These are phyloP conservation scores for Dentipellis sp. DNA, from an alignment of 768 basidiomycete genomes.

Conservation along the genomic window DNA sequence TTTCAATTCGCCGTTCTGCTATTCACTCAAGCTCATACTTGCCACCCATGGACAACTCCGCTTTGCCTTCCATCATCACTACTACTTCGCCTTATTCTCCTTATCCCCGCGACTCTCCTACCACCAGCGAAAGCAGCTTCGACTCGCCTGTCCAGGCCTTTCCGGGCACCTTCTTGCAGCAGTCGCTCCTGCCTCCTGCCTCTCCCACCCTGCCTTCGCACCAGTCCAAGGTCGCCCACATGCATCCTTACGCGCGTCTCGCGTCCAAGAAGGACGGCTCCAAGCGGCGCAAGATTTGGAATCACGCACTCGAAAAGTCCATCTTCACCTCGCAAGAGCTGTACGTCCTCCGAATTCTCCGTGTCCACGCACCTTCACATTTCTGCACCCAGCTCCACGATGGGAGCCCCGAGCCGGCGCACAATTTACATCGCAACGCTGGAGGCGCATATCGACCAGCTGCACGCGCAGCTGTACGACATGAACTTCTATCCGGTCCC, in stretches of 20 bases:
- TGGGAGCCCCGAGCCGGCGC: conserved; percentile 60
- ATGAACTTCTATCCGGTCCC: conserved; percentile 49
- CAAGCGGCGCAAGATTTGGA: conserved; percentile 71
- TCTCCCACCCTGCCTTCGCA: background rate
- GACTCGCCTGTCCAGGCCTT: conserved; percentile 5
- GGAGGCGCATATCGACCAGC: conserved; percentile 60
- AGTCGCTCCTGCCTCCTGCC: conserved; percentile 10
- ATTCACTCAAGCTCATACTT: too few species aligned
- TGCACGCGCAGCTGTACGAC: conserved; percentile 50
- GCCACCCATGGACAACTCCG: too few species aligned
- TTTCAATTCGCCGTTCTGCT: too few species aligned
- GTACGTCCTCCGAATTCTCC: conserved; percentile 26
- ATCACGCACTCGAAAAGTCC: conserved; percentile 64
- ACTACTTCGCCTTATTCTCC: background rate
- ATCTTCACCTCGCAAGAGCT: conserved; percentile 61
- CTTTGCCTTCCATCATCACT: background rate
- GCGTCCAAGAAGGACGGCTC: conserved; percentile 48
- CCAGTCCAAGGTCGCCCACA: conserved; percentile 25
- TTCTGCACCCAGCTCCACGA: conserved; percentile 36
- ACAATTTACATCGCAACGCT: conserved; percentile 65
- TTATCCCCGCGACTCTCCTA: conserved; percentile 4
- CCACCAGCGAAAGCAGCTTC: conserved; percentile 9
- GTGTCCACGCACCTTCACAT: background rate
- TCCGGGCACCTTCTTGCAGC: conserved; percentile 9
- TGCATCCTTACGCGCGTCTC: conserved; percentile 63